These are phyloP conservation scores for Plasmodium inui DNA, from an alignment of 169 alveolate species.

Conservation along the genomic window DNA sequence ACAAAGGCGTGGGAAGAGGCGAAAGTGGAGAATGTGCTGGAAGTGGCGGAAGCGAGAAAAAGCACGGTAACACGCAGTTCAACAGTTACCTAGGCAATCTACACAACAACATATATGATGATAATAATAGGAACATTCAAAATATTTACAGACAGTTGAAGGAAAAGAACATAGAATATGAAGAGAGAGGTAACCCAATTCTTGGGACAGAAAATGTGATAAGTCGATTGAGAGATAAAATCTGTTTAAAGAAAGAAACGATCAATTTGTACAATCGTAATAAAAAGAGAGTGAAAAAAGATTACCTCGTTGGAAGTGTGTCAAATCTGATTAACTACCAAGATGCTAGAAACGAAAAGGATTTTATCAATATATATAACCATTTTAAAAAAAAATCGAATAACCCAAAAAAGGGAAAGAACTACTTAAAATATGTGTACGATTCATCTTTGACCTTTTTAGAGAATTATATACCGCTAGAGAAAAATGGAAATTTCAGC, in stretches of 20 bases:
- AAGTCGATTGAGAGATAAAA: slow-evolving; percentile 26
- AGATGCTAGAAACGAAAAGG: slow-evolving; percentile 48
- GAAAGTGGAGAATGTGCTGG: no score
- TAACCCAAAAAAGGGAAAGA: slow-evolving; percentile 43
- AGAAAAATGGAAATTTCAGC: slow-evolving; percentile 12
- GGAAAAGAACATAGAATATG: slow-evolving; percentile 11
- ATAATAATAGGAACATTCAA: slow-evolving; percentile 29
- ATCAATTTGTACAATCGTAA: slow-evolving; percentile 22
- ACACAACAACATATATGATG: background rate
- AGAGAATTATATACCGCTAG: slow-evolving; percentile 50
- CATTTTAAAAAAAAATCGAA: slow-evolving; percentile 25
- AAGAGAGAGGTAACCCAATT: slow-evolving; percentile 5
- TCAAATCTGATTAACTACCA: slow-evolving; percentile 52
- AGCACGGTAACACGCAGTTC: background rate
- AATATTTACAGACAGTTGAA: slow-evolving; percentile 41
- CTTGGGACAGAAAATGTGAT: background rate
- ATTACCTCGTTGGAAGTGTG: slow-evolving; percentile 65
- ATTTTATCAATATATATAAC: slow-evolving; percentile 60
- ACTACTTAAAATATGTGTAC: slow-evolving; percentile 33
- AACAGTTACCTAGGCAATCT: background rate
- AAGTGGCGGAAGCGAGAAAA: background rate
- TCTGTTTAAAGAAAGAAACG: slow-evolving; percentile 27
- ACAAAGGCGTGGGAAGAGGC: background rate
- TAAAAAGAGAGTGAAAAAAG: slow-evolving; percentile 17
- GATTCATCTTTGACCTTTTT: slow-evolving; percentile 48